These are phyloP conservation scores for Trichosporon inkin DNA, from an alignment of 1,284 basidiomycete species.

Conservation along the genomic window DNA sequence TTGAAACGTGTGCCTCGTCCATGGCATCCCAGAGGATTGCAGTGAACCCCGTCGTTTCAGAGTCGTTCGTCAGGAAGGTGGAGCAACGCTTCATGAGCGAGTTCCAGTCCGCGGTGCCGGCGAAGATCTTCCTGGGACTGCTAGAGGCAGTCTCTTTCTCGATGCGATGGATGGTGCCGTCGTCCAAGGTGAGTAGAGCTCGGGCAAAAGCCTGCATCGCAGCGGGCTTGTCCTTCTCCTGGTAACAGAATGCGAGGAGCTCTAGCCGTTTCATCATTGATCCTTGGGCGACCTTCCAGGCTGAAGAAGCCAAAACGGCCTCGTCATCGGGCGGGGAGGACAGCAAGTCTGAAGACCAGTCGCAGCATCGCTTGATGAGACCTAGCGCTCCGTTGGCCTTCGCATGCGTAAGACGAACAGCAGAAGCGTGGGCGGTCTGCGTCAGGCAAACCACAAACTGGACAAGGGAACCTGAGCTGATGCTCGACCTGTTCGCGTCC, in stretches of 20 bases:
- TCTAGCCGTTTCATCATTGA: constrained; percentile 60
- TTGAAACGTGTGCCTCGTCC: neutral
- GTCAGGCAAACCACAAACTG: constrained; percentile 12
- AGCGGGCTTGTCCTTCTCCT: constrained; percentile 58
- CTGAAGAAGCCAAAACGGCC: neutral
- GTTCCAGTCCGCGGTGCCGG: constrained; percentile 15
- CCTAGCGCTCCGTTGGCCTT: constrained; percentile 32
- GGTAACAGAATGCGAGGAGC: constrained; percentile 68
- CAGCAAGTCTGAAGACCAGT: constrained; percentile 23
- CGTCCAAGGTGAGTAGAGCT: constrained; percentile 16
- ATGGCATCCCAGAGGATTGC: constrained; percentile 10
- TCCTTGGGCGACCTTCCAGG: neutral
- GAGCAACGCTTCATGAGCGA: constrained; percentile 19
- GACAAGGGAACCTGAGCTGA: neutral
- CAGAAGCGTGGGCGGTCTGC: constrained; percentile 19
- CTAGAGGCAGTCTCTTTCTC: constrained; percentile 3
- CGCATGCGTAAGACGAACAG: constrained; percentile 36
- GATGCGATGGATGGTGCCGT: neutral
- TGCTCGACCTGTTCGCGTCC: neutral
- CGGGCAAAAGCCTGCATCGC: constrained; percentile 24
- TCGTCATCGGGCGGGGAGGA: constrained; percentile 13
- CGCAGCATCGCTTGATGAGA: constrained; percentile 33
- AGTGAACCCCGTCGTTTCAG: constrained; percentile 8
- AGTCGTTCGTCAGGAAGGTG: constrained; percentile 15
- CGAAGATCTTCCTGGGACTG: constrained; percentile 13